Base-by-base conservation (phyloP, 108 stramenopile species). In the Cylindrotheca fusiformis region DNA sequence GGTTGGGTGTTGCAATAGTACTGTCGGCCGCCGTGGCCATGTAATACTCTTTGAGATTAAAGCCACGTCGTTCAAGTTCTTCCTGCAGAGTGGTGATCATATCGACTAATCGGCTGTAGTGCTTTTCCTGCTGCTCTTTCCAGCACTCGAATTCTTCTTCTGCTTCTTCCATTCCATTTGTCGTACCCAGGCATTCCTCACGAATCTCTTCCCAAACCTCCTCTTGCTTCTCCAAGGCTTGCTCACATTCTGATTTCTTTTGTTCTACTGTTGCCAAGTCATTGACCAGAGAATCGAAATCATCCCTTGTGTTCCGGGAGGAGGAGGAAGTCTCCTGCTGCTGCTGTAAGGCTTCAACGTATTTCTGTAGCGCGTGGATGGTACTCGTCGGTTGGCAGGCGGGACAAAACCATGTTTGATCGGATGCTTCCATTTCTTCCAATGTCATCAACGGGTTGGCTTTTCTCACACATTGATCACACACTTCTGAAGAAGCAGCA, bases 51-150 rank as follows among this genome's bases (percentile, higher is more conserved):
- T 45, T 56, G 22, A 27, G 25, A 27, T 30, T 28, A 6, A 28
- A 17, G 55, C 22, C 27, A 8, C 30, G 6, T 22, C 27, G 8
- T 6, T n/a, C 55, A 3, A 25, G 2, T 3, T 3, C 36, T 6
- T 61, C 60, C 4, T 49, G 10, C 23, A 61, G 48, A 26, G 48
- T 48, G 14, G 18, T 25, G 19, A 61, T 61, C 28, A 44, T 32
- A 28, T 61, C 60, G 26, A 61, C 18, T 8, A 61, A 18, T 12
- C 60, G 21, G 18, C 47, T 28, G 19, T 61, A 47, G 48, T 61
- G 60, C 4, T 61, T 24, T 2, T 26, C 31, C 60, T 46, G 47
- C 48, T 46, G 26, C 18, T 46, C 60, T 29, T 28, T 19, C 17
- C 26, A 28, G 12, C 8, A 27, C 26, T 28, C 27, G 23, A 1